Base-by-base conservation (phyloP, 371 early-diverging fungal species). In the Mortierella sp. region DNA sequence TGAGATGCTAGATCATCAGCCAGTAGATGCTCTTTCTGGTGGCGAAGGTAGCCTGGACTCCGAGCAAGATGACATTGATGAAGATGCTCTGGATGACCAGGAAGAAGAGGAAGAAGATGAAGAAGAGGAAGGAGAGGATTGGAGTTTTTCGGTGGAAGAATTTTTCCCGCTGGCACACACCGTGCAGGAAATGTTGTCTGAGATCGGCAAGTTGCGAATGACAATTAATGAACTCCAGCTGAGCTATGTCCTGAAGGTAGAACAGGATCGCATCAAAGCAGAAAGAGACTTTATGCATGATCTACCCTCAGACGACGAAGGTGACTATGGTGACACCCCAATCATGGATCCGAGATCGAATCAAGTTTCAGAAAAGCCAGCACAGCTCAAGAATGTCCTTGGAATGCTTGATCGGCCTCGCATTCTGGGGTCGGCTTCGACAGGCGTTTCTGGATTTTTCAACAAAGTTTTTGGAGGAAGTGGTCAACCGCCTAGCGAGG, bases 171-270 rank as follows among this genome's bases (percentile, higher is more conserved):
- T 91, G 15, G 82, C 91, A 0, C 76, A 76, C 29, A 78, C 90
- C 1, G 81, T 91, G 7, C 93, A 93, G 72, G 87, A 85, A 28
- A 83, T 91, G 77, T 81, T 94, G 23, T 82, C 83, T 15, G 92
- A 92, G 67, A 87, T 92, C 51, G 90, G 90, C 32, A 84, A 87
- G 29, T 73, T 91, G 35, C 78, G 92, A 12, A 87, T 86, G 51
- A 91, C 89, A 4, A 83, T 92, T 83, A 94, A 94, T 70, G 93
- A 93, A 60, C 76, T 92, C 28, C 89, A 91, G 59, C 82, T 91
- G 29, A 90, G 89, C 34, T 91, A 92, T 75, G 91, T 89, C 37
- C 91, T 89, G 26, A 91, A 91, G 37, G 88, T 94, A 17, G 86
- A 87, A 34, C 85, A 89, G 61, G 88, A 79, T 47, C 86, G 85